Conservation (phyloP, 129 eudicot genomes). For the Artemisia annua region DNA sequence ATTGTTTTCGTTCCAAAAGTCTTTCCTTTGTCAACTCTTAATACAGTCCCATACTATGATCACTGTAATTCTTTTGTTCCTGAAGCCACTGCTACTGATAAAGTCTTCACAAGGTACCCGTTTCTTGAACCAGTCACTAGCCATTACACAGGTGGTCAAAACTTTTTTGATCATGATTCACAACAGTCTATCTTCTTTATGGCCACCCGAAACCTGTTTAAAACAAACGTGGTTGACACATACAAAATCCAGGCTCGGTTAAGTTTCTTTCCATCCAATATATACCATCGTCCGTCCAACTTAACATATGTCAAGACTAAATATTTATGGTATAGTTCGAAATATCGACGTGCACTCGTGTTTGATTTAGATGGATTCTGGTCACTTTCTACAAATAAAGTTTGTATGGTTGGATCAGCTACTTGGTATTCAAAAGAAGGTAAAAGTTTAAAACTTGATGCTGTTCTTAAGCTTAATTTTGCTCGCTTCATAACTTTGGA, state of each 20-base stretch:
- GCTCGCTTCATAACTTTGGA: conserved; percentile 37
- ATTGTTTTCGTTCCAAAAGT: conserved; percentile 8
- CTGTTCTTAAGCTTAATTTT: conserved; percentile 55
- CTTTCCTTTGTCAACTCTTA: conserved; percentile 1
- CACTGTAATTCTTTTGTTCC: conserved; percentile 56
- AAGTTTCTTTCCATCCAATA: conserved; percentile 19
- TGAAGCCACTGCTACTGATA: conserved; percentile 43
- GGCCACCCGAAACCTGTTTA: conserved; percentile 26
- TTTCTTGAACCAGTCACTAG: conserved; percentile 28
- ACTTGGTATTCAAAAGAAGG: conserved; percentile 35
- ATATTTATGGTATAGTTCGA: background rate
- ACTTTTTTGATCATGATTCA: conserved; percentile 37
- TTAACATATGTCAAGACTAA: conserved; percentile 12
- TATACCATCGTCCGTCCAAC: conserved; percentile 10
- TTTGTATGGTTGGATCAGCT: conserved; percentile 73
- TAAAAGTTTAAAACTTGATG: conserved; percentile 36
- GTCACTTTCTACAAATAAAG: conserved; percentile 53
- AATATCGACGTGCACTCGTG: conserved; percentile 15
- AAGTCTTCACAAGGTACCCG: conserved; percentile 15
- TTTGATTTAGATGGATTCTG: conserved; percentile 61
- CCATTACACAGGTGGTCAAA: conserved; percentile 50
- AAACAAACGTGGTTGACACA: conserved; percentile 34
- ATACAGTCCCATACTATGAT: conserved; percentile 41
- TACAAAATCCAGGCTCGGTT: conserved; percentile 53
- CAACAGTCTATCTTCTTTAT: conserved; percentile 30